Evolutionary conservation across 441 rosid species (phyloP), one percentile per base, ranked within the genome.

Genomic region (Pelargonium myrrhifolium): DNA sequence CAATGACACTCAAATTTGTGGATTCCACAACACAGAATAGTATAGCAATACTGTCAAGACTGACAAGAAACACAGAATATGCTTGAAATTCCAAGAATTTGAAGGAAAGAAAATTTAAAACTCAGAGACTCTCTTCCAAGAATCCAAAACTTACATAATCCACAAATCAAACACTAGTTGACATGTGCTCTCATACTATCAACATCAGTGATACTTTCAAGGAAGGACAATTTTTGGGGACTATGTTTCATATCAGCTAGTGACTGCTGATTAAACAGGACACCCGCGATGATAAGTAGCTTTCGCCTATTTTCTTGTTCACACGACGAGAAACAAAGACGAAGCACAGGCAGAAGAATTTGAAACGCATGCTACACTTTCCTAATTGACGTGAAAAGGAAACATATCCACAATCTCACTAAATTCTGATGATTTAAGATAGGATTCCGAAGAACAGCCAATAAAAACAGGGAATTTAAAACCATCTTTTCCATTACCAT

Each of bases 401-500:
- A 43, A 3, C 14, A 43, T 37, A 43, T 43, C n/a, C n/a, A 9
- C 49, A 43, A 10, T 11, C n/a, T n/a, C 49, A 43, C 49, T 43
- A 3, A 11, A 43, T 12, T 43, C 49, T 43, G 49, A 43, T 12
- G n/a, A 26, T 20, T 17, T 1, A 35, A 49, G 63, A 56, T 14
- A 4, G 24, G 22, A 49, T 18, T 3, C 37, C 21, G 56, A 69
- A 53, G 45, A 64, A 28, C 61, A 1, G 3, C 58, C 47, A 24
- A 42, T 12, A 11, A 53, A 62, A n/a, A 7, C 24, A 2, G 45
- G 55, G 10, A 28, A 40, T 2, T 22, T 39, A 74, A 66, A 22
- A 64, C 69, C 62, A 64, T 47, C 56, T 67, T 18, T 76, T 65
- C 53, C 70, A 74, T 70, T 68, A 47, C 68, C 61, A 62, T 72